Percentiles rank a stretch among this genome's conserved stretches.
Evolutionary conservation across 2,329 filamentous ascomycete genomes (phyloP).

Genomic region (Pezicula radicicola): DNA sequence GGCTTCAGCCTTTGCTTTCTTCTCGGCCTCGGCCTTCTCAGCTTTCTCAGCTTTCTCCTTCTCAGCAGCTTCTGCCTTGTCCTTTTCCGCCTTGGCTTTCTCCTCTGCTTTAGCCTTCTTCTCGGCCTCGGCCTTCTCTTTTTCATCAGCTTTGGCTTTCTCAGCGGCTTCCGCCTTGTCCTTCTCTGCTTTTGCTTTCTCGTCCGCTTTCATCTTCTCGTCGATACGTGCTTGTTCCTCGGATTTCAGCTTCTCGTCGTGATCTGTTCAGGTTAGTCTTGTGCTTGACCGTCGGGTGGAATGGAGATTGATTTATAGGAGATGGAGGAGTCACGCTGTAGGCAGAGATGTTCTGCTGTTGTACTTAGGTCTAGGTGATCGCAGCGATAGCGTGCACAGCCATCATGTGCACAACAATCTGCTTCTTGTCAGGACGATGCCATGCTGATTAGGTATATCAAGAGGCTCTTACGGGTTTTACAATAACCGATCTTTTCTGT

Average conservation of each 20-base stretch:
- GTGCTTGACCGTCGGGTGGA: neutral
- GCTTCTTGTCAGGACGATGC: too few species aligned
- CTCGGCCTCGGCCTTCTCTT: too few species aligned
- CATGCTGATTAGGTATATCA: neutral
- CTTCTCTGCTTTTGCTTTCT: too few species aligned
- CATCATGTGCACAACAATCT: neutral
- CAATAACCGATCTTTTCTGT: neutral
- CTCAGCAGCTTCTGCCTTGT: neutral
- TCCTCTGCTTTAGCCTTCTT: too few species aligned
- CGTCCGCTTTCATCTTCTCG: too few species aligned
- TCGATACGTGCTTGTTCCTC: too few species aligned
- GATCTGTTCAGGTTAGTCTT: neutral
- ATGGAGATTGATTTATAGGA: neutral
- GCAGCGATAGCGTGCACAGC: neutral
- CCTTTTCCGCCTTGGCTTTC: too few species aligned
- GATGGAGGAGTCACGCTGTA: neutral
- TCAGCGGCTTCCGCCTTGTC: too few species aligned
- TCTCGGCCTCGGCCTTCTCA: neutral
- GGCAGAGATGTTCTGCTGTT: neutral
- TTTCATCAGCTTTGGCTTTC: too few species aligned
- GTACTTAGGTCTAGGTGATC: neutral
- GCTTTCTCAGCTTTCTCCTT: neutral
- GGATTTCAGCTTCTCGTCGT: slow-evolving; percentile 1
- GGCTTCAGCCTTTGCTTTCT: neutral
- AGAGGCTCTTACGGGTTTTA: neutral